Percentiles rank a stretch among this genome's conserved stretches.
Conservation (phyloP, 2,329 filamentous ascomycete species). For the Penicillium crustosum region DNA sequence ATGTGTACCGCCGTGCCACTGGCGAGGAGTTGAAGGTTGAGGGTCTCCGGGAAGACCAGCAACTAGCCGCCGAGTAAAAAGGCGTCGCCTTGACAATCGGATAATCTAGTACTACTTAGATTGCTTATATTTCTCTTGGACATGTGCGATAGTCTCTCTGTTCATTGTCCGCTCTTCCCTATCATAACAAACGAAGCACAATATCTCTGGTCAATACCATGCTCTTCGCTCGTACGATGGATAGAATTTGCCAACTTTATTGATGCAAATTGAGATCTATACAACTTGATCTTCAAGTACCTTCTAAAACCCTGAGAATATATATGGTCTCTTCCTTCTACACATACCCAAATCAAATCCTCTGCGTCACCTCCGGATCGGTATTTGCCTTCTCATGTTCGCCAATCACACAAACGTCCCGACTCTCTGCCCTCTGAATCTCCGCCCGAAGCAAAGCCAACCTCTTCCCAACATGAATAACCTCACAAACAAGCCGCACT, state of each 20-base stretch:
- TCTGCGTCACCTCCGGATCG: conserved; percentile 45
- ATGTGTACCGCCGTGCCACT: conserved; percentile 82
- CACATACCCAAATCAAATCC: conserved; percentile 20
- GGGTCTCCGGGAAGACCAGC: conserved; percentile 71
- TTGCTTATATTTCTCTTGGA: conserved; percentile 33
- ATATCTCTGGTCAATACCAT: conserved; percentile 15
- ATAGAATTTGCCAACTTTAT: conserved; percentile 3
- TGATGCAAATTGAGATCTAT: conserved; percentile 9
- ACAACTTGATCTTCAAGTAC: neutral
- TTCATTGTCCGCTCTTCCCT: conserved; percentile 10
- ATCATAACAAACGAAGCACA: conserved; percentile 17
- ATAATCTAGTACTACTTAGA: conserved; percentile 33
- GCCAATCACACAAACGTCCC: conserved; percentile 56
- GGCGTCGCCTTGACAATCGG: conserved; percentile 13
- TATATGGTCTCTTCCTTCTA: neutral
- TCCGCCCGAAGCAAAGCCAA: conserved; percentile 56
- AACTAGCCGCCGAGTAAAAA: conserved; percentile 40
- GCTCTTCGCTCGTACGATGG: neutral
- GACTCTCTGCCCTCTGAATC: conserved; percentile 56
- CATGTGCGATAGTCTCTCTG: conserved; percentile 24
- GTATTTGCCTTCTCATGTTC: conserved; percentile 67
- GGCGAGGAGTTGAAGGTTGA: conserved; percentile 87
- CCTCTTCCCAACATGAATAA: conserved; percentile 58
- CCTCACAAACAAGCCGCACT: conserved; percentile 57
- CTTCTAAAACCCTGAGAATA: too few species aligned